Base-by-base conservation (phyloP, 345 rosid species). In the Kernera saxatilis region DNA sequence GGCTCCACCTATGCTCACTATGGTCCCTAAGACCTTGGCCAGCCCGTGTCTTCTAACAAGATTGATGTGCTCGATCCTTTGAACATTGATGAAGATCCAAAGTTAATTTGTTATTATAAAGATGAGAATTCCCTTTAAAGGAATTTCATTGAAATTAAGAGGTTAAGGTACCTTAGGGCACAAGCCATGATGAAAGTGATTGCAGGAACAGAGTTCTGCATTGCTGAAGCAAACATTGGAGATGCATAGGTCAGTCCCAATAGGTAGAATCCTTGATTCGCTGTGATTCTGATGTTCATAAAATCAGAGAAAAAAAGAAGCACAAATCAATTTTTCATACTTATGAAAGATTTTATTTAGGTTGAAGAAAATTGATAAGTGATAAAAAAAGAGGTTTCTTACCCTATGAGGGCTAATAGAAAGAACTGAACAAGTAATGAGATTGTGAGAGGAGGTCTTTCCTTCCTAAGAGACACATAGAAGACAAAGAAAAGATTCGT, bases 131-230 rank as follows among this genome's bases (percentile, higher is more conserved):
- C 30, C 3, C 2, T 35, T 21, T 0, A 22, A 37, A 61, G 3
- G 22, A 2, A 25, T 36, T 29, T 3, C 3, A 5, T 30, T 21
- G 46, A 32, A 9, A 22, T 22, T 14, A 21, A 6, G 19, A 62
- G 21, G 30, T 30, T 32, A 41, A 53, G 68, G 78, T 84, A 78
- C 96, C 92, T 69, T 71, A 87, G 84, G 8, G 80, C 0, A 39
- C 84, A 86, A 15, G 96, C 96, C 96, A 89, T 85, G 62, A 89
- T 80, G 71, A 89, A 87, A 27, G 96, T 87, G 51, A 89, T 84
- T 63, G 96, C 96, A 14, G 91, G 93, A 53, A 89, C 96, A 3
- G 89, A 89, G 84, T 87, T 89, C 61, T 87, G 96, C 43, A 89
- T 86, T 44, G 96, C 96, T 22, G 96, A 89, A 12, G 96, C 96